Conservation (phyloP, 805 yeast species). For the Candida easanensis region DNA sequence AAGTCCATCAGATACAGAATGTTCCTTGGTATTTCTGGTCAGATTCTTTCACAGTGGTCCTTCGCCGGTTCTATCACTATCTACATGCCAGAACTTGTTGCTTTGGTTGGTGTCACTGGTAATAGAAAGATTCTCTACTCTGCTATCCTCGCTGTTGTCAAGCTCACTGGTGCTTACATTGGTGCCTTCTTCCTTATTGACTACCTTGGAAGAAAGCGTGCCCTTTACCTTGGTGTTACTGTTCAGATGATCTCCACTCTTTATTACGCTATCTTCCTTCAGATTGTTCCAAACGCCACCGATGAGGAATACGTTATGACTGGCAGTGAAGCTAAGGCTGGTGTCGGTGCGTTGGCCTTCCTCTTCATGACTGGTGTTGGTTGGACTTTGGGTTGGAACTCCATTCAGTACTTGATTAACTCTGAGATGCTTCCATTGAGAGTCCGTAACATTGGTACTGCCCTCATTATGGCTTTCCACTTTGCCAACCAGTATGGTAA, state of each 20-base stretch:
- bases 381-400: conserved; percentile 60
- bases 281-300: conserved; percentile 42
- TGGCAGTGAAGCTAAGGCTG: conserved; percentile 34
- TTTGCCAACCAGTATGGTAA: conserved; percentile 57
- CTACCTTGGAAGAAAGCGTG: conserved; percentile 47
- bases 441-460: conserved; percentile 47
- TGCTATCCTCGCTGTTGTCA: conserved; percentile 51
- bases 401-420: conserved; percentile 51
- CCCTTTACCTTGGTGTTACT: conserved; percentile 45
- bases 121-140: conserved; percentile 43
- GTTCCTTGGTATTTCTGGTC: conserved; percentile 39
- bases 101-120: conserved; percentile 44
- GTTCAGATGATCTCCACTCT: conserved; percentile 41
- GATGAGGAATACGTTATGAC: conserved; percentile 30
- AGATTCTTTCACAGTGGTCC: conserved; percentile 54
- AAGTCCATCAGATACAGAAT: conserved; percentile 46
- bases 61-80: conserved; percentile 55
- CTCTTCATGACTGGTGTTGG: conserved; percentile 50
- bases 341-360: conserved; percentile 48
- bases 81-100: conserved; percentile 52
- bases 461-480: conserved; percentile 53
- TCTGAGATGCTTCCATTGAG: conserved; percentile 54
- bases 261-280: conserved; percentile 45
- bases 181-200: conserved; percentile 54
- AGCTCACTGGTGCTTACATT: conserved; percentile 44